Evolutionary conservation across 345 rosid genomes (phyloP).

Genomic region (Eucalyptus albens): DNA sequence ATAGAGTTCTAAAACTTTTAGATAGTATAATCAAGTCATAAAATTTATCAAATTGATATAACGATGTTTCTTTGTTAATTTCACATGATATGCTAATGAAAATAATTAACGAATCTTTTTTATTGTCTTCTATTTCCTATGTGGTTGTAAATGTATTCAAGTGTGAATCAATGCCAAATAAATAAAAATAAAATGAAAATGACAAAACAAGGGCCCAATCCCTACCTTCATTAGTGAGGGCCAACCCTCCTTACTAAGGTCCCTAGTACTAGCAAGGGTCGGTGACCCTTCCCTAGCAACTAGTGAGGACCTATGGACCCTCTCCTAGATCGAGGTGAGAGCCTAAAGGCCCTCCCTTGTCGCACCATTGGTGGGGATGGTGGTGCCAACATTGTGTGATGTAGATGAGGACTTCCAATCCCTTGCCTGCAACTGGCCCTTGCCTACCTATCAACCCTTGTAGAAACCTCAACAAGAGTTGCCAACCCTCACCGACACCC

Average conservation of each 20-base stretch:
- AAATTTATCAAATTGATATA: background rate
- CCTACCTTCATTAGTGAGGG: background rate
- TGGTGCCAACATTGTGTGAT: fast-evolving
- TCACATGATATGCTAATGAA: background rate
- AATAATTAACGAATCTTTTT: background rate
- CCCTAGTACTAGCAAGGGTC: background rate
- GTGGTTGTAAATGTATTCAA: background rate
- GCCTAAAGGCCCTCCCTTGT: background rate
- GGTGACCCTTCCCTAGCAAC: background rate
- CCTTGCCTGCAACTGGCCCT: background rate
- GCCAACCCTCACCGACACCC: background rate
- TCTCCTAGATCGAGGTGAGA: background rate
- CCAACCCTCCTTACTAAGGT: background rate
- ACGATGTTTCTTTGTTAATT: background rate
- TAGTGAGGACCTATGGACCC: background rate
- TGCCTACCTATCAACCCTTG: background rate
- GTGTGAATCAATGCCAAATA: background rate
- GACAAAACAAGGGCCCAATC: background rate
- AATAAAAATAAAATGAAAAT: background rate
- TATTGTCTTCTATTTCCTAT: background rate
- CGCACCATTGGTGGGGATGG: background rate
- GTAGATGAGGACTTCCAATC: background rate
- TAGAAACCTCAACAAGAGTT: background rate
- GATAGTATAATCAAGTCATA: background rate
- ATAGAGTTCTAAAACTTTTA: background rate